These are phyloP conservation scores for Aegle marmelos DNA, from an alignment of 345 rosid genomes.

Conservation along the genomic window DNA sequence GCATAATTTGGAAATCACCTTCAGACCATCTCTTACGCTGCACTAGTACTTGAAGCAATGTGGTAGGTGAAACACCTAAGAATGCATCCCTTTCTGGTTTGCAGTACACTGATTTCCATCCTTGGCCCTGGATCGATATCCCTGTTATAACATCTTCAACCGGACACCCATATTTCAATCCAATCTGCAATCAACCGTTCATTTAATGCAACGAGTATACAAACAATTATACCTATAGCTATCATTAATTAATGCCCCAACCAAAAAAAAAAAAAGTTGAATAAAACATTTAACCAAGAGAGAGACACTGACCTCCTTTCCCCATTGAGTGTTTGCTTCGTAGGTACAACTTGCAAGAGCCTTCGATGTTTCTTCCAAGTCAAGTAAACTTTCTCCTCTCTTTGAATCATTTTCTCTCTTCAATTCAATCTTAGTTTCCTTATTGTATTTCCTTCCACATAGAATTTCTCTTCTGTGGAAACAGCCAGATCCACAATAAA, in stretches of 20 bases:
- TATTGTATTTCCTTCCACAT: slow-evolving; percentile 38
- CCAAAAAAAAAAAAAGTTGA: neutral
- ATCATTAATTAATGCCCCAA: neutral
- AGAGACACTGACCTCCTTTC: slow-evolving; percentile 48
- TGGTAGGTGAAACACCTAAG: slow-evolving; percentile 54
- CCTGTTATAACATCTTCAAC: slow-evolving; percentile 91
- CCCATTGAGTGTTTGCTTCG: slow-evolving; percentile 64
- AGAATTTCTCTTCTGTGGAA: slow-evolving; percentile 77
- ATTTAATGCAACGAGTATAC: neutral
- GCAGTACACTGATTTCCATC: slow-evolving; percentile 66
- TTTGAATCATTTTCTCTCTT: slow-evolving; percentile 8
- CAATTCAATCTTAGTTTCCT: slow-evolving; percentile 23
- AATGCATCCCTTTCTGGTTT: slow-evolving; percentile 57
- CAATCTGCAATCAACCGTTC: slow-evolving; percentile 47
- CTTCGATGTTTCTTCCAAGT: slow-evolving; percentile 36
- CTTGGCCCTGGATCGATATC: slow-evolving; percentile 56
- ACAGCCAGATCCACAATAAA: slow-evolving; percentile 70
- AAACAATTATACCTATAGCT: neutral
- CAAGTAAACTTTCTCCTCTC: slow-evolving; percentile 9
- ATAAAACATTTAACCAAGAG: too few relatives aligned
- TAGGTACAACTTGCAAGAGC: slow-evolving; percentile 51
- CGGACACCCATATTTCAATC: slow-evolving; percentile 62
- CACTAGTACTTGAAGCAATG: slow-evolving; percentile 54
- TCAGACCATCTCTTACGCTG: slow-evolving; percentile 85
- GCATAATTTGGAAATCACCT: slow-evolving; percentile 65